A percentile compares a stretch with the other conserved stretches of the same genome.
phyloP scores from a whole-genome alignment of 148 eudicot species.

The Rhododendron molle region DNA sequence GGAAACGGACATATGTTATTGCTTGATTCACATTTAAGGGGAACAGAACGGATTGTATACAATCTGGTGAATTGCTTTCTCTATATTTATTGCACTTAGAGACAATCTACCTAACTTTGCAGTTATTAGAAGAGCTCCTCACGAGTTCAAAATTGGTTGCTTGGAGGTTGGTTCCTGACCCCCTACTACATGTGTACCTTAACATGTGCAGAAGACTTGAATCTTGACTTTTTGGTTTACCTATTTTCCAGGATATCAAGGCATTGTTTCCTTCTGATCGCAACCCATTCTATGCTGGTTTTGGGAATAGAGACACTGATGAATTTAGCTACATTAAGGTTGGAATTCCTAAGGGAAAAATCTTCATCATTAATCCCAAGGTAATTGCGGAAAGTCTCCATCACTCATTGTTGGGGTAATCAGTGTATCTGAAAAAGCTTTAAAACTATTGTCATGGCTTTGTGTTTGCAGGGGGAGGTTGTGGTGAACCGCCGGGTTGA shows the following conservation, averaged over 20 bases:
- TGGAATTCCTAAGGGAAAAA: constrained; percentile 85
- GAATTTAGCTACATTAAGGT: constrained; percentile 88
- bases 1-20: background rate
- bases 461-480: constrained; percentile 71
- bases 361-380: constrained; percentile 93
- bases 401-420: background rate
- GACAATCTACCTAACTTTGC: constrained; percentile 19
- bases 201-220: background rate
- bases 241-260: constrained; percentile 65
- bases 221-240: background rate
- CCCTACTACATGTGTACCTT: background rate
- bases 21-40: background rate
- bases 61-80: background rate
- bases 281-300: constrained; percentile 92
- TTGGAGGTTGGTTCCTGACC: constrained; percentile 62
- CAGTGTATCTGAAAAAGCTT: background rate
- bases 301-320: constrained; percentile 96
- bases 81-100: background rate
- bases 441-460: constrained; percentile 2
- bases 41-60: background rate
- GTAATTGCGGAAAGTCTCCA: constrained; percentile 23
- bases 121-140: constrained; percentile 98
- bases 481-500: constrained; percentile 64
- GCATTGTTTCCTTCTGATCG: constrained; percentile 74
- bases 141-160: constrained; percentile 95